Conservation (phyloP, 1,284 basidiomycete species). For the Ustilago esculenta region DNA sequence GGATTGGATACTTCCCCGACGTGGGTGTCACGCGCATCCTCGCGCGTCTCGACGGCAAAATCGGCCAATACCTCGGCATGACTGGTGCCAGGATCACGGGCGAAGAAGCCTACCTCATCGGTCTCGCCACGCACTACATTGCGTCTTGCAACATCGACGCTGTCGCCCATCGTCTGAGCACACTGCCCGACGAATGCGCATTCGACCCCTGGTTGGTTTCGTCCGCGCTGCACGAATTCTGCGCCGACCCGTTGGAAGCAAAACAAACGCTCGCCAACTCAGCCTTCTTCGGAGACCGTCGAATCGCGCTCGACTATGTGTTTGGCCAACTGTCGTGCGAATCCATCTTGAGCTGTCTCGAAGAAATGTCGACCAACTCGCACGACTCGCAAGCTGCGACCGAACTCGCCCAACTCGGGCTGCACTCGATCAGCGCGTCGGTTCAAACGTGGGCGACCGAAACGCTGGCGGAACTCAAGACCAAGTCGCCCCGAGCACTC, state of each 20-base stretch:
- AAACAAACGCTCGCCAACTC: conserved; percentile 41
- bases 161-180: conserved; percentile 50
- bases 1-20: conserved; percentile 74
- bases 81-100: conserved; percentile 72
- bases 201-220: conserved; percentile 41
- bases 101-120: conserved; percentile 60
- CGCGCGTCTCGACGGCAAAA: conserved; percentile 85
- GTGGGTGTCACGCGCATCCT: conserved; percentile 92
- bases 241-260: conserved; percentile 48
- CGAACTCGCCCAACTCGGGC: conserved; percentile 44
- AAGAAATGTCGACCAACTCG: conserved; percentile 37
- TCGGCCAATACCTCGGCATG: conserved; percentile 93
- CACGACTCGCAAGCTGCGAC: conserved; percentile 39
- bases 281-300: conserved; percentile 55
- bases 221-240: conserved; percentile 52
- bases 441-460: conserved; percentile 49
- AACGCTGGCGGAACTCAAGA: conserved; percentile 53
- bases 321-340: conserved; percentile 60
- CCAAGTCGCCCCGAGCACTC: conserved; percentile 61
- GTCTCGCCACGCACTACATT: conserved; percentile 64
- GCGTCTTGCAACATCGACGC: conserved; percentile 45
- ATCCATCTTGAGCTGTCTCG: conserved; percentile 51
- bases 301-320: conserved; percentile 61
- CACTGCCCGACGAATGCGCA: conserved; percentile 47
- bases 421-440: conserved; percentile 26